Evolutionary conservation across 2,329 filamentous ascomycete species (phyloP), one percentile per base, ranked within the genome.

Genomic region (Colletotrichum scovillei): DNA sequence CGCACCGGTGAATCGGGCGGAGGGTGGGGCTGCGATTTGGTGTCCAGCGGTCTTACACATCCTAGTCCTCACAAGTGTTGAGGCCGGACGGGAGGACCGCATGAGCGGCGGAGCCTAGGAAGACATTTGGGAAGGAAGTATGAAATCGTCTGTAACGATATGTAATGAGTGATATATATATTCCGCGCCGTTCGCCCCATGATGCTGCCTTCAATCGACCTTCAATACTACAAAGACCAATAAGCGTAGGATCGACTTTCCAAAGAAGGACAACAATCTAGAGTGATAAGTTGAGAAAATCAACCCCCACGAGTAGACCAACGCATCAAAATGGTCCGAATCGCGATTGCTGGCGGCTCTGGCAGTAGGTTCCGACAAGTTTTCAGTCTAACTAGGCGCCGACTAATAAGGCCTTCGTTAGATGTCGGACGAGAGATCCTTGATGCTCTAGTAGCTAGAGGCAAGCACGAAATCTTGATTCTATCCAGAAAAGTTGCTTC

Each of bases 381-480:
- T 5, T 35, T n/a, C 6, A 4, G 2, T 19, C 1, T 0, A 0
- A 4, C 5, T 5, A 49, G 19, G 1, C 42, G 19, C 7, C 35
- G 19, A 22, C 35, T 19, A 1, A 30, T 57, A 24, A 57, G 7
- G 2, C 1, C 9, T 2, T 14, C 0, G 16, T 22, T 4, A 90
- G 88, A 88, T 68, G 85, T 91, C 59, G 87, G 86, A 2, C 82
- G 80, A 55, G 88, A 90, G 76, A 77, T 91, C 11, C 79, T 90
- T 26, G 88, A 90, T 70, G 82, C 80, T 4, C 81, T 90, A 0
- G 76, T 88, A 3, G 84, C 84, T 3, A 81, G 82, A 4, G 82
- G 83, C 11, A 89, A 86, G 67, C 89, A 92, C 69, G 81, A 89
- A 0, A 87, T 92, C 58, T 78, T 83, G 0, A 81, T 91, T 24